These are phyloP conservation scores for Termitomyces eurrhizus DNA, from an alignment of 768 basidiomycete genomes.

Conservation along the genomic window DNA sequence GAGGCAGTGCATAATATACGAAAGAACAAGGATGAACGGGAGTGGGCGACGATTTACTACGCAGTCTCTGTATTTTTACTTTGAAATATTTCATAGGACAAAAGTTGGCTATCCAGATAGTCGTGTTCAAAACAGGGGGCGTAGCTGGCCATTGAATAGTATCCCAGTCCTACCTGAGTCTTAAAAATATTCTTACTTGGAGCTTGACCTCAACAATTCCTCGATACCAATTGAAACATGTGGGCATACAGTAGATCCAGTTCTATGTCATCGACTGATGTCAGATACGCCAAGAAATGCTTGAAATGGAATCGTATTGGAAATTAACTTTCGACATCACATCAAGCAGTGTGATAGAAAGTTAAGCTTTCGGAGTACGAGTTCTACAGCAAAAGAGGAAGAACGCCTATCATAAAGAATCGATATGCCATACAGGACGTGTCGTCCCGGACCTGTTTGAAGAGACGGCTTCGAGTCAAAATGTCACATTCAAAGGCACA, in stretches of 20 bases:
- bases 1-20: neutral
- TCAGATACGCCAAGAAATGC: neutral
- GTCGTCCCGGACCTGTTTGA: neutral
- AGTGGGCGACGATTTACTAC: neutral
- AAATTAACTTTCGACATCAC: neutral
- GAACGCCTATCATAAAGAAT: neutral
- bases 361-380: neutral
- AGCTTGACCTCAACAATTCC: neutral
- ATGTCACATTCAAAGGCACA: neutral
- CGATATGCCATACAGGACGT: no score
- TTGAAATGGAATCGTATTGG: neutral
- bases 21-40: neutral
- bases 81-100: no score
- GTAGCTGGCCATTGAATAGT: neutral
- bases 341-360: neutral
- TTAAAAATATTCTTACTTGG: neutral
- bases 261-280: neutral
- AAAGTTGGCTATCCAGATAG: neutral
- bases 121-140: neutral
- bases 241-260: neutral
- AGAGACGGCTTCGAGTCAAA: neutral
- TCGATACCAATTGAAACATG: neutral
- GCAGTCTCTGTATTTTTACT: neutral
- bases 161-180: neutral
- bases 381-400: neutral